A percentile compares a stretch with the other conserved stretches of the same genome.
Conservation (phyloP, 306 rosid genomes). For the Dalbergia oliveri region DNA sequence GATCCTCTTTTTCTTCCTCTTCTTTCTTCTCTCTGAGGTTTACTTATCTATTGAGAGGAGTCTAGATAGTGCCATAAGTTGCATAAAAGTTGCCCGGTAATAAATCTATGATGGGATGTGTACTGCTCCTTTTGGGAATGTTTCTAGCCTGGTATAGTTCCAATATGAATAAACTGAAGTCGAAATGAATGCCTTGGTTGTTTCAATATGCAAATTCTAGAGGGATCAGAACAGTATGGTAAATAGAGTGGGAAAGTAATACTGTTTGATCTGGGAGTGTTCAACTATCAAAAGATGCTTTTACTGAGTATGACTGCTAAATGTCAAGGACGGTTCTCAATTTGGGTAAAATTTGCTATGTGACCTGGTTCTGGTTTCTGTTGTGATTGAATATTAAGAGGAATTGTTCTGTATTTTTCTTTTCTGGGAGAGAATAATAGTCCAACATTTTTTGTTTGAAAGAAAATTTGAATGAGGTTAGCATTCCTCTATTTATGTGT, state of each 20-base stretch:
- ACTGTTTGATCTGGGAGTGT: neutral
- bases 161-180: neutral
- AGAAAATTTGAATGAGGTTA: neutral
- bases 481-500: neutral
- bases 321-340: neutral
- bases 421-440: neutral
- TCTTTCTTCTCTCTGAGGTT: conserved; percentile 15
- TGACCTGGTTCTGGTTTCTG: neutral
- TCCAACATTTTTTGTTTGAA: neutral
- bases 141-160: neutral
- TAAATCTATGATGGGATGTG: neutral
- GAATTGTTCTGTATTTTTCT: neutral
- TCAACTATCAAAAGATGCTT: conserved; percentile 3
- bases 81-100: neutral
- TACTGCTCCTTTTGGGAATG: neutral
- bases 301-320: conserved; percentile 15
- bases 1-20: conserved; percentile 25
- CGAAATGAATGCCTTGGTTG: neutral
- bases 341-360: neutral
- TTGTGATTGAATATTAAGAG: neutral
- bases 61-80: conserved; percentile 19
- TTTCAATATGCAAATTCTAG: neutral
- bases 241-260: neutral
- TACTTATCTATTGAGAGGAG: conserved; percentile 19
- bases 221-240: neutral